These are phyloP conservation scores for Wickerhamomyces sp. DNA, from an alignment of 1,139 yeast species.

Conservation along the genomic window DNA sequence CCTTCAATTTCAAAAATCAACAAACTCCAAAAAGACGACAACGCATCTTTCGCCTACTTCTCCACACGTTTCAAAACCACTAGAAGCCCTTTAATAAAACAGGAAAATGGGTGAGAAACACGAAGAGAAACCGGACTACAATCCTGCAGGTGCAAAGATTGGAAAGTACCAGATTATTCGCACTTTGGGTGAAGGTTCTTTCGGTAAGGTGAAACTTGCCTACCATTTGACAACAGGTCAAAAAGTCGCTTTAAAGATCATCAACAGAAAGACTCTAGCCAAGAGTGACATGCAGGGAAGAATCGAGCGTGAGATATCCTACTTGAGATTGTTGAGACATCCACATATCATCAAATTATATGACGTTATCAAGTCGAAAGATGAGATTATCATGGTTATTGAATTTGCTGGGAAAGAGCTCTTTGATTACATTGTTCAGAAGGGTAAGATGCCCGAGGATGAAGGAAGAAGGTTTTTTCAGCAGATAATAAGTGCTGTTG, in stretches of 20 bases:
- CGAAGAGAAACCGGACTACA: constrained; percentile 20
- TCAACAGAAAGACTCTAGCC: constrained; percentile 88
- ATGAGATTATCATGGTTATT: constrained; percentile 96
- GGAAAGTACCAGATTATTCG: constrained; percentile 94
- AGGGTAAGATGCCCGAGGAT: constrained; percentile 90
- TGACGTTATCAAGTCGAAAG: constrained; percentile 93
- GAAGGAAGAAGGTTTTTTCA: constrained; percentile 96
- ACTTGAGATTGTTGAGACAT: constrained; percentile 82
- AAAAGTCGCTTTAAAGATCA: constrained; percentile 89
- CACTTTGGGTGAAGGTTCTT: constrained; percentile 95
- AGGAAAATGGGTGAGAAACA: constrained; percentile 11
- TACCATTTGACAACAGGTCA: constrained; percentile 92
- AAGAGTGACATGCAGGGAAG: constrained; percentile 98
- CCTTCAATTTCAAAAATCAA: too few species aligned
- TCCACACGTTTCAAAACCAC: too few species aligned
- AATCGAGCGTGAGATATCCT: constrained; percentile 90
- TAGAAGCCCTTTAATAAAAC: too few species aligned
- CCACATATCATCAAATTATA: constrained; percentile 95
- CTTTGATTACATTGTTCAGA: constrained; percentile 92
- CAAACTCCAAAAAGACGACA: too few species aligned
- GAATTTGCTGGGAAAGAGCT: constrained; percentile 96
- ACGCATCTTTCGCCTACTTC: too few species aligned
- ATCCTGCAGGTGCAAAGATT: constrained; percentile 44
- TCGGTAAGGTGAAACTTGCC: constrained; percentile 95
- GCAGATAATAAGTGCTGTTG: constrained; percentile 96